Base-by-base conservation (phyloP, 2,329 filamentous ascomycete genomes). In the Chaetomiaceae sp. region DNA sequence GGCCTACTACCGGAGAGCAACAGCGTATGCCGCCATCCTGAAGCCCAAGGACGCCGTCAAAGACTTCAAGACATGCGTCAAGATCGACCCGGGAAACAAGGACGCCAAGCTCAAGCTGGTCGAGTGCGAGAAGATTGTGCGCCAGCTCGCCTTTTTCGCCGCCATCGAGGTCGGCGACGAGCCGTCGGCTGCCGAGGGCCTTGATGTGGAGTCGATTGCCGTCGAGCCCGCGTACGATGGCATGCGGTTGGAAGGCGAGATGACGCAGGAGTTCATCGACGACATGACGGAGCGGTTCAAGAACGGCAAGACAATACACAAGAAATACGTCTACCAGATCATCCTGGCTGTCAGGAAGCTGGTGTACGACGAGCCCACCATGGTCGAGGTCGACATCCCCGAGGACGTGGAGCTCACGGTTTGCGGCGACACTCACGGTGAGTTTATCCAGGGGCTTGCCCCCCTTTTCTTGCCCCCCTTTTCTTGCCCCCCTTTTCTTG, bases 211-310 rank as follows among this genome's bases (percentile, higher is more conserved):
- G 54, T 80, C 85, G 49, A 96, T 99, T 70, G 74, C 75, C 10
- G 83, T 99, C 16, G 91, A 96, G 55, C 73, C 83, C 19, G 78
- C 78, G 49, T 99, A 99, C 64, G 93, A 99, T 64, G 93, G 93
- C 55, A 85, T 83, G 19, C 78, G 77, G 50, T 73, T 99, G 47
- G 85, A 80, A 34, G 79, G 85, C 45, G 78, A 87, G 66, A 99
- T 99, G 90, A 96, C 92, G 1, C 82, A 92, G 60, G 92, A 96
- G 63, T 99, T 99, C 65, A 88, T 99, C 62, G 87, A 95, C 62
- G 92, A 99, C 72, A 96, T 97, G 92, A 92, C 89, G 50, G 81
- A 93, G 68, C 78, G 93, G 27, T 99, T 99, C 79, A 96, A 95
- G 79, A 85, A 81, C 44, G 93, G 93, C 65, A 97, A 99, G 79